Base-by-base conservation (phyloP, 805 yeast species). In the Candida sanyiensis region DNA sequence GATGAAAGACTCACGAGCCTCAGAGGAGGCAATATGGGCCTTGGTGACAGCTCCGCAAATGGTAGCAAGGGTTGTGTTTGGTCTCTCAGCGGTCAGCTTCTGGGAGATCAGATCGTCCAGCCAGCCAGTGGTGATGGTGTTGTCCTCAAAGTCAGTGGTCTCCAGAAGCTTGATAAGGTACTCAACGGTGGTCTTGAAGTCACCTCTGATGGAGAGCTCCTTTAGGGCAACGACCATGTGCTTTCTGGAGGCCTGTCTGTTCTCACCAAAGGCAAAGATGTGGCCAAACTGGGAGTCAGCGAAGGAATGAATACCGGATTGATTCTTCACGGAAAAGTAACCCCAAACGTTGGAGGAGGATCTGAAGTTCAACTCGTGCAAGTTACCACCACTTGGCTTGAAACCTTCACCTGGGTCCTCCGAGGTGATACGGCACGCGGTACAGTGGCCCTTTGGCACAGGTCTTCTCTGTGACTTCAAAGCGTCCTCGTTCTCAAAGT, bases 341-440 rank as follows among this genome's bases (percentile, higher is more conserved):
- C 99, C 99, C 99, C 99, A 93, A 35, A 94, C 99, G 54, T 93
- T 90, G 8, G 97, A 88, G 25, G 95, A 83, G 4, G 99, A 94
- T 62, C 97, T 75, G 74, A 93, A 90, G 61, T 93, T 94, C 62
- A 93, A 77, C 64, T 93, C 98, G 52, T 89, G 96, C 66, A 93
- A 73, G 39, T 88, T 78, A 69, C 99, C 99, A 58, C 96, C 94
- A 28, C 96, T 85, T 38, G 99, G 99, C 66, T 93, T 93, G 76
- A 93, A 93, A 35, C 98, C 99, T 69, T 90, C 97, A 59, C 95
- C 94, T 35, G 99, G 99, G 66, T 93, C 99, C 67, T 93, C 99
- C 11, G 96, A 86, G 25, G 98, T 93, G 63, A 93, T 93, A 72
- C 99, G 88, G 69, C 97, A 90, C 37, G 98, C 98, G 34, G 97